These are phyloP conservation scores for Cadophora sp. DNA, from an alignment of 2,329 filamentous ascomycete genomes.

Conservation along the genomic window DNA sequence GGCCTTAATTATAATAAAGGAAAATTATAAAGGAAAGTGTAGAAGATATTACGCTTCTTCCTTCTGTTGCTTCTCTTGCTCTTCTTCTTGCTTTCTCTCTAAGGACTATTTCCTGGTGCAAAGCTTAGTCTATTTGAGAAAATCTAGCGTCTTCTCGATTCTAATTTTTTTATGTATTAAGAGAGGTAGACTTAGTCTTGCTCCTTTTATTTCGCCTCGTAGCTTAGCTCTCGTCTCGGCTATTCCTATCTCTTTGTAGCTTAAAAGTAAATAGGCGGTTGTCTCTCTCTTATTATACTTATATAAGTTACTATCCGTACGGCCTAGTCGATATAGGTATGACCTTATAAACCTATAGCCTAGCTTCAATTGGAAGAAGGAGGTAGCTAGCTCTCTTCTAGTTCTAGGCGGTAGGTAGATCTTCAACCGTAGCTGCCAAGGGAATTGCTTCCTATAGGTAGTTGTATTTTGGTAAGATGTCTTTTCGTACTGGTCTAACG, in stretches of 20 bases:
- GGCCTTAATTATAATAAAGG: neutral
- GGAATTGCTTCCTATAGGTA: no score
- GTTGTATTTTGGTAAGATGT: no score
- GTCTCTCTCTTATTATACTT: neutral
- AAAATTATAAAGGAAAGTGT: neutral
- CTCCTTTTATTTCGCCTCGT: neutral
- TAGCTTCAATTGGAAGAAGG: neutral
- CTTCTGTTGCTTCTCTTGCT: neutral
- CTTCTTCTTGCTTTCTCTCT: neutral
- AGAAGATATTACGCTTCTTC: neutral
- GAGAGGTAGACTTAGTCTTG: neutral
- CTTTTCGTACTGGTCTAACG: no score
- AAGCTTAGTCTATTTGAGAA: neutral
- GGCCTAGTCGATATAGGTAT: no score
- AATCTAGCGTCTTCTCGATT: neutral
- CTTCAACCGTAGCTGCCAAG: no score
- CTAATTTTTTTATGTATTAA: neutral
- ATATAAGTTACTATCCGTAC: no score
- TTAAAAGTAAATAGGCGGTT: neutral
- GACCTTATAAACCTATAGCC: neutral
- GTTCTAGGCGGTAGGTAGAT: no score
- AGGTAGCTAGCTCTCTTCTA: neutral
- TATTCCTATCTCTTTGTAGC: neutral
- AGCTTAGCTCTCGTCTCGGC: neutral
- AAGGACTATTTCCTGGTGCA: neutral